These are phyloP conservation scores for Venturia oleaginea DNA, from an alignment of 2,329 filamentous ascomycete species.

Conservation along the genomic window DNA sequence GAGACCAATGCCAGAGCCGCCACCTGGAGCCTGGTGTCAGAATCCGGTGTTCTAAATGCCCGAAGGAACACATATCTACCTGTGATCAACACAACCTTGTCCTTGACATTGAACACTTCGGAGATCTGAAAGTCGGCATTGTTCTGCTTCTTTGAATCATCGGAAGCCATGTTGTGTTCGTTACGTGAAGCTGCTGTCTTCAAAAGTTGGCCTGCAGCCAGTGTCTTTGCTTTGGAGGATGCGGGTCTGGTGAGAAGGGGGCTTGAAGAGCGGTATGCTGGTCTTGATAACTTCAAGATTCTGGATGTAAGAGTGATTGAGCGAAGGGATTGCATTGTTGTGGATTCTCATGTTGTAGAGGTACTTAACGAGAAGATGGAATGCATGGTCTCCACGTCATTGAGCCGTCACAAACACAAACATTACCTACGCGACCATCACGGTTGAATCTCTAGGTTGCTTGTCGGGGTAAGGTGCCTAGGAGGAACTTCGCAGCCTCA, in stretches of 20 bases:
- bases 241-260: not conserved
- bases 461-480: no score
- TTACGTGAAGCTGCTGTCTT: not conserved
- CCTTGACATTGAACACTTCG: slow-evolving; percentile 29
- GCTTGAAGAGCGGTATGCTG: not conserved
- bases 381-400: slow-evolving; percentile 1
- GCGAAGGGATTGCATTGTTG: not conserved
- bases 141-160: not conserved
- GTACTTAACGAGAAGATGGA: not conserved
- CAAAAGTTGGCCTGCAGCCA: not conserved
- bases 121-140: slow-evolving; percentile 1
- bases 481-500: no score
- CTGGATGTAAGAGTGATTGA: not conserved
- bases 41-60: not conserved
- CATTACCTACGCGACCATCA: not conserved
- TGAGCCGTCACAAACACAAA: not conserved
- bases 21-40: slow-evolving; percentile 28
- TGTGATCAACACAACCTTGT: slow-evolving; percentile 22
- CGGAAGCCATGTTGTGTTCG: slow-evolving; percentile 4
- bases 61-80: not conserved
- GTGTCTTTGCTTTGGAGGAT: not conserved
- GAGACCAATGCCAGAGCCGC: slow-evolving; percentile 38
- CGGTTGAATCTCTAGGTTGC: no score
- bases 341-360: not conserved
- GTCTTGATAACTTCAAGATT: not conserved